Evolutionary conservation across 352 stramenopile genomes (phyloP), one percentile per base, ranked within the genome.

Genomic region (Thraustochytrium sp.): DNA sequence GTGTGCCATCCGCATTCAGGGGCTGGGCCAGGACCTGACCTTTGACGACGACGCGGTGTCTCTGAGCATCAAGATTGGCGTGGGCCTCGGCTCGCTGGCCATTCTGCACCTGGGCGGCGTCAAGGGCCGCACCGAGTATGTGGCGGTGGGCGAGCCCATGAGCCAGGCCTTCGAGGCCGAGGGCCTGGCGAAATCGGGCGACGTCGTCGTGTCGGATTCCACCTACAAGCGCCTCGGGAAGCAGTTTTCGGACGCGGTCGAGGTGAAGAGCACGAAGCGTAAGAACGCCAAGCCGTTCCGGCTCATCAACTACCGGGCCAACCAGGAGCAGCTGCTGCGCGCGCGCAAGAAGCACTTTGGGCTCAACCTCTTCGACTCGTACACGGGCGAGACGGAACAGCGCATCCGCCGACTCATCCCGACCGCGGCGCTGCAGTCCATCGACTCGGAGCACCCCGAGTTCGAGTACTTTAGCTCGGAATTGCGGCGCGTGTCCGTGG

Each of bases 401-500:
- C 91, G 91, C 34, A 95, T 97, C 88, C 92, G 94, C 64, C 90
- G 94, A 75, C 96, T 97, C 84, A 92, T 96, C 13, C 95, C 94
- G 4, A 88, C 92, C 0, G 92, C 94, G 3, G 93, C 97, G 36
- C 94, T 94, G 88, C 92, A 93, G 21, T 96, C 95, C 44, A 74
- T 97, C 53, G 90, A 96, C 44, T 73, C 84, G 44, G 82, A 87
- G 26, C 56, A 62, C 23, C 90, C 91, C 0, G 92, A 96, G 42
- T 93, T 97, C 72, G 93, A 97, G 87, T 94, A 95, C 73, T 97
- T 92, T 92, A 92, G 91, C 37, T 96, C 92, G 1, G 94, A 97
- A 74, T 72, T 97, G 23, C 88, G 94, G 2, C 90, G 95, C 31
- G 91, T 97, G 29, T 95, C 91, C 0, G 92, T 97, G 44, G 86